Conservation (phyloP, 805 yeast genomes). For the Candida verbasci region DNA sequence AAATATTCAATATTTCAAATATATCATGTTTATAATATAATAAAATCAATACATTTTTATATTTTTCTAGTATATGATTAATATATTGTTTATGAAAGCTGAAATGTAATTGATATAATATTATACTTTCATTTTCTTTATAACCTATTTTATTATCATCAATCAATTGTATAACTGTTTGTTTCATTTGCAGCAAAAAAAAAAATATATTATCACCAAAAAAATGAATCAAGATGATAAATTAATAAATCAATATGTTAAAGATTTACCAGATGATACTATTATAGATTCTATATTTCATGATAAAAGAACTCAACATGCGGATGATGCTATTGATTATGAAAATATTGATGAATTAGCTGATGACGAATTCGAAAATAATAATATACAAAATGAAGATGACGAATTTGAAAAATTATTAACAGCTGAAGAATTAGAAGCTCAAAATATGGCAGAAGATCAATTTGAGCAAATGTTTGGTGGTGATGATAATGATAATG, state of each 20-base stretch:
- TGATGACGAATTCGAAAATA: constrained; percentile 46
- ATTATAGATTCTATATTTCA: constrained; percentile 35
- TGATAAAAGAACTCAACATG: constrained; percentile 54
- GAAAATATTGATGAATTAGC: constrained; percentile 95
- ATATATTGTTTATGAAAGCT: background rate
- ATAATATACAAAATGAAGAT: constrained; percentile 7
- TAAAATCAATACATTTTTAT: background rate
- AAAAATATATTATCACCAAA: background rate
- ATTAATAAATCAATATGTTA: constrained; percentile 14
- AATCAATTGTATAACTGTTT: background rate
- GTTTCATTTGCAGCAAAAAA: constrained; percentile 1
- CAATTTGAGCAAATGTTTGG: constrained; percentile 40
- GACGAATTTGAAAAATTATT: constrained; percentile 22
- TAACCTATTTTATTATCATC: constrained; percentile 2
- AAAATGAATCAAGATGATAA: constrained; percentile 9
- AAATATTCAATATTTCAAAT: no score
- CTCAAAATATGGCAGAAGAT: constrained; percentile 32
- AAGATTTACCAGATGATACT: constrained; percentile 33
- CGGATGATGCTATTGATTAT: constrained; percentile 89
- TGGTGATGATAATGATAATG: constrained; percentile 14
- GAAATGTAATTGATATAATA: no score
- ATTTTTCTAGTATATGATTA: background rate
- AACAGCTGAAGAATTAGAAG: constrained; percentile 15
- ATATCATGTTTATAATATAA: background rate
- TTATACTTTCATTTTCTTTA: background rate